A percentile compares a stretch with the other conserved stretches of the same genome.
These are phyloP conservation scores for Incumbomyces lentus DNA, from an alignment of 2,329 filamentous ascomycete species.

Conservation along the genomic window DNA sequence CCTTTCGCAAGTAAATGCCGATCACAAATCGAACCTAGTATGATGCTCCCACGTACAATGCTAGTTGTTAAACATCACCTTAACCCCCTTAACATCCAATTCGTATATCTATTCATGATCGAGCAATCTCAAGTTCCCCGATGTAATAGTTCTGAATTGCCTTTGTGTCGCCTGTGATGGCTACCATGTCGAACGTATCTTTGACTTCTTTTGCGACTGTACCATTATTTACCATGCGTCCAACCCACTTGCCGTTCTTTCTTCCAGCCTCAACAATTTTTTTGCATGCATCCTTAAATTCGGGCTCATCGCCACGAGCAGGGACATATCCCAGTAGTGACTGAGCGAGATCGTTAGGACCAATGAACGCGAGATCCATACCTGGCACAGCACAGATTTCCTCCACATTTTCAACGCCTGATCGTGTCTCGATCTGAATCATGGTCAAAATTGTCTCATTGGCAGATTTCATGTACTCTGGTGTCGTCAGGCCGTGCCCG, in stretches of 20 bases:
- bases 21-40: background rate
- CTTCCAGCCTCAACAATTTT: slow-evolving; percentile 48
- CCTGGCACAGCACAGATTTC: slow-evolving; percentile 33
- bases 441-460: slow-evolving; percentile 25
- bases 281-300: slow-evolving; percentile 50
- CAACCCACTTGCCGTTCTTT: slow-evolving; percentile 56
- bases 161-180: slow-evolving; percentile 37
- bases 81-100: background rate
- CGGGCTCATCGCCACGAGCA: slow-evolving; percentile 43
- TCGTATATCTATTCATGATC: slow-evolving; percentile 22
- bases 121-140: slow-evolving; percentile 30
- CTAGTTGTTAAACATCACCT: background rate
- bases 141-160: slow-evolving; percentile 44
- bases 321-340: slow-evolving; percentile 50
- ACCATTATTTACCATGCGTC: slow-evolving; percentile 41
- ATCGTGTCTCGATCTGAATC: slow-evolving; percentile 34
- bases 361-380: slow-evolving; percentile 33
- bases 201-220: slow-evolving; percentile 31
- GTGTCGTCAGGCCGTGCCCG: slow-evolving; percentile 10
- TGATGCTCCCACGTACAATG: background rate
- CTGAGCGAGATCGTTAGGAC: slow-evolving; percentile 34
- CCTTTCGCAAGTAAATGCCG: background rate
- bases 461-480: slow-evolving; percentile 27
- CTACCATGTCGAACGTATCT: slow-evolving; percentile 34
- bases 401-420: slow-evolving; percentile 34